These are phyloP conservation scores for Pseudocercospora musae DNA, from an alignment of 2,329 filamentous ascomycete genomes.

Conservation along the genomic window DNA sequence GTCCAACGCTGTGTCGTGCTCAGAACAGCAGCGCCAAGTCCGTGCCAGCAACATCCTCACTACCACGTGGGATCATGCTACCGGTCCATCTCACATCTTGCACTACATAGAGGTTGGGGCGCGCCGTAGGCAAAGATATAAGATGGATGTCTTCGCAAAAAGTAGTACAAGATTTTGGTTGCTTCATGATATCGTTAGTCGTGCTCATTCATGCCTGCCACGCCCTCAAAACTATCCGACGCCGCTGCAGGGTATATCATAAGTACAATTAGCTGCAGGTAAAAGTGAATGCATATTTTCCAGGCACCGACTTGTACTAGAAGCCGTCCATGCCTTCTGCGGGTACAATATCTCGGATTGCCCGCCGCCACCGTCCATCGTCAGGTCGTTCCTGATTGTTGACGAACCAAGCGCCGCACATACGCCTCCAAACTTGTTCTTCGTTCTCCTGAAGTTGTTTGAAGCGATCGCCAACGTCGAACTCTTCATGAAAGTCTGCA, in stretches of 20 bases:
- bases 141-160: background rate
- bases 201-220: slow-evolving; percentile 7
- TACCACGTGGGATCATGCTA: slow-evolving; percentile 2
- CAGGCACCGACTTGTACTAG: slow-evolving; percentile 7
- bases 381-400: slow-evolving; percentile 59
- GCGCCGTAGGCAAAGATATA: too few species aligned
- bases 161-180: background rate
- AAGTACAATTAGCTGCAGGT: slow-evolving; percentile 23
- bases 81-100: background rate
- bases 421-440: slow-evolving; percentile 84
- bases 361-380: slow-evolving; percentile 63
- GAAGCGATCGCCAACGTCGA: slow-evolving; percentile 94
- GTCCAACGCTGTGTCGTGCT: slow-evolving; percentile 5
- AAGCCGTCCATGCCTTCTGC: slow-evolving; percentile 17
- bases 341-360: slow-evolving; percentile 26
- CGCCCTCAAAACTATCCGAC: slow-evolving; percentile 1
- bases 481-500: slow-evolving; percentile 76
- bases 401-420: slow-evolving; percentile 81
- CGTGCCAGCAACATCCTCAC: background rate
- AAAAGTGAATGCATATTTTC: slow-evolving; percentile 15
- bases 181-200: slow-evolving; percentile 14
- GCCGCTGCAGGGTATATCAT: slow-evolving; percentile 21
- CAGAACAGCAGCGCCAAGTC: slow-evolving; percentile 5
- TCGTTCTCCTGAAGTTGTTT: slow-evolving; percentile 84
- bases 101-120: too few species aligned